Base-by-base conservation (phyloP, 1,139 yeast species). In the Hansenula sp. region DNA sequence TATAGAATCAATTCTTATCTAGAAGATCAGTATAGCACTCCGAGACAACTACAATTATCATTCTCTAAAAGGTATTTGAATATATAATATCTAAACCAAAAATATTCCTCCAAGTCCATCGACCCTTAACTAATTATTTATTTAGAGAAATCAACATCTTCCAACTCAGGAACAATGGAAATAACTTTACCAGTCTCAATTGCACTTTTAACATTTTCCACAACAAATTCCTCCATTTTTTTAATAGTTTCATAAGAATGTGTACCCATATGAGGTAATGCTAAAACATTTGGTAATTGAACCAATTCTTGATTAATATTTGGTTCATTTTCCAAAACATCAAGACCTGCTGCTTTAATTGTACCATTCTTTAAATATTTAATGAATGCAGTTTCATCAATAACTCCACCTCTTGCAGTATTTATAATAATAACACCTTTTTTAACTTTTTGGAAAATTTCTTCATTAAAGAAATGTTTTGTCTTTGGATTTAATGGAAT, bases 271-370 rank as follows among this genome's bases (percentile, higher is more conserved):
- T 88, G 95, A 17, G 95, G 95, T 51, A 82, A 67, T 32, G 82
- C 71, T 12, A 82, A 69, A 14, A 80, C 87, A 47, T 79, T 77
- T 38, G 61, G 74, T 60, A 64, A 59, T 16, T 67, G 65, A 37
- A 73, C 63, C 45, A 83, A 64, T 45, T 82, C 87, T 51, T 69
- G 61, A 29, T 82, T 71, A 17, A 79, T 80, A 47, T 76, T 53
- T 8, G 97, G 97, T 65, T 90, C 97, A 50, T 72, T 65, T 58
- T 87, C 96, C 62, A 78, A 84, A 27, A 89, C 97, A 59, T 89
- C 97, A 32, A 89, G 62, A 14, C 92, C 95, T 48, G 81, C 85
- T 12, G 82, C 65, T 32, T 82, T 79, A 32, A 89, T 75, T 53
- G 85, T 80, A 18, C 95, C 94, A 2, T 69, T 60, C 52, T 82